Percentiles rank a stretch among this genome's conserved stretches.
These are phyloP conservation scores for Debaryomycetaceae sp. DNA, from an alignment of 1,139 yeast genomes.

Conservation along the genomic window DNA sequence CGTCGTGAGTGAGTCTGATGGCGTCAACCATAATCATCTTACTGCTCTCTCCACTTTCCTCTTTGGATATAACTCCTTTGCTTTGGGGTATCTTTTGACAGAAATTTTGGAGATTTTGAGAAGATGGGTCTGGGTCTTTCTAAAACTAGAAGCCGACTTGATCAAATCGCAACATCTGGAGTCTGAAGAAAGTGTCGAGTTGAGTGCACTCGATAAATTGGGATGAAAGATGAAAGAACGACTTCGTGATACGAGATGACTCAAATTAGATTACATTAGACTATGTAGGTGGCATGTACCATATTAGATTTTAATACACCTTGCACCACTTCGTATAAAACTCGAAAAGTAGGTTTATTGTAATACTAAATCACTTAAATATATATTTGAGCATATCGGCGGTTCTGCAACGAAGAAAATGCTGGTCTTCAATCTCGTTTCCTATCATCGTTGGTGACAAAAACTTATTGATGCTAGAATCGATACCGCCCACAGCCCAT, in stretches of 20 bases:
- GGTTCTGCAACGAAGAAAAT: neutral
- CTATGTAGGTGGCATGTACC: no score
- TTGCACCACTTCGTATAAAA: no score
- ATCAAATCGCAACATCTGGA: conserved; percentile 25
- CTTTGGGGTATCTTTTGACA: conserved; percentile 57
- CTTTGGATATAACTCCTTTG: conserved; percentile 46
- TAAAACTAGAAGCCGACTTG: conserved; percentile 80
- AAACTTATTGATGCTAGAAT: neutral
- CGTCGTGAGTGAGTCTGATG: conserved; percentile 25
- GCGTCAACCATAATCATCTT: conserved; percentile 6
- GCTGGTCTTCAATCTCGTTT: no score
- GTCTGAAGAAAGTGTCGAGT: neutral
- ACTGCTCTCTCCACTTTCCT: conserved; percentile 26
- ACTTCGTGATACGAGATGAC: no score
- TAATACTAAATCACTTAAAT: no score
- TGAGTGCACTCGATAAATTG: neutral
- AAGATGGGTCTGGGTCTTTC: conserved; percentile 85
- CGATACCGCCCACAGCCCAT: neutral
- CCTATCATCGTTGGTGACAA: no score
- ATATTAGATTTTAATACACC: no score
- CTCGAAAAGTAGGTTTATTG: no score
- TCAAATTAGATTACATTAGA: no score
- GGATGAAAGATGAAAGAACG: neutral
- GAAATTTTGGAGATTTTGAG: conserved; percentile 75
- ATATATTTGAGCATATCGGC: neutral